phyloP scores from a whole-genome alignment of 441 rosid genomes.

The Heliophila coronopifolia region DNA sequence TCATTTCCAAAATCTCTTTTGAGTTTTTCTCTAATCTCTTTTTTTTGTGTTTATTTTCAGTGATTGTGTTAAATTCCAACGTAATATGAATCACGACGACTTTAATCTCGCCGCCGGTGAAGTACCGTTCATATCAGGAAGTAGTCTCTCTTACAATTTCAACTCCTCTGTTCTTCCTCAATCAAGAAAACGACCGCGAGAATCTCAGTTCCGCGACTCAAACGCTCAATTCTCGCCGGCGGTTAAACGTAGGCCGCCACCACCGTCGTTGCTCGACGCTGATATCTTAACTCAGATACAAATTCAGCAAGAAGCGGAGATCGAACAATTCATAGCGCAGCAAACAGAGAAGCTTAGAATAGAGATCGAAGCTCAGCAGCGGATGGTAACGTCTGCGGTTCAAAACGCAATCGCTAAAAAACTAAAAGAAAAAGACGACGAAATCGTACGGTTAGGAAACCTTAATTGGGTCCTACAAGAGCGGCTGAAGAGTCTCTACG shows the following conservation, averaged over 20 bases:
- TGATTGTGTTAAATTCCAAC: slow-evolving; percentile 20
- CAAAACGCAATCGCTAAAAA: slow-evolving; percentile 37
- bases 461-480: slow-evolving; percentile 64
- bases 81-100: slow-evolving; percentile 23
- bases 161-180: slow-evolving; percentile 10
- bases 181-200: slow-evolving; percentile 20
- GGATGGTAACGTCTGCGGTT: slow-evolving; percentile 38
- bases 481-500: slow-evolving; percentile 37
- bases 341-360: slow-evolving; percentile 49
- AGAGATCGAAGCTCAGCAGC: slow-evolving; percentile 54
- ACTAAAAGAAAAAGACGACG: slow-evolving; percentile 61
- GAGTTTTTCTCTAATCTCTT: neutral
- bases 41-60: slow-evolving; percentile 15
- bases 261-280: slow-evolving; percentile 14
- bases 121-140: slow-evolving; percentile 18
- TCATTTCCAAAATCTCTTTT: too few relatives aligned
- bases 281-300: slow-evolving; percentile 20
- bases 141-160: slow-evolving; percentile 20
- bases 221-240: slow-evolving; percentile 10
- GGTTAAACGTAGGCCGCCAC: slow-evolving; percentile 12
- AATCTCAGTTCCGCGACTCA: neutral
- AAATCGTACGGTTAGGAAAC: slow-evolving; percentile 44
- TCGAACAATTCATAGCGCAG: slow-evolving; percentile 16
- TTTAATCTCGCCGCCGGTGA: slow-evolving; percentile 13
- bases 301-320: slow-evolving; percentile 27